Conservation (phyloP, 2,329 filamentous ascomycete genomes). For the Tricladium varicosporioides region DNA sequence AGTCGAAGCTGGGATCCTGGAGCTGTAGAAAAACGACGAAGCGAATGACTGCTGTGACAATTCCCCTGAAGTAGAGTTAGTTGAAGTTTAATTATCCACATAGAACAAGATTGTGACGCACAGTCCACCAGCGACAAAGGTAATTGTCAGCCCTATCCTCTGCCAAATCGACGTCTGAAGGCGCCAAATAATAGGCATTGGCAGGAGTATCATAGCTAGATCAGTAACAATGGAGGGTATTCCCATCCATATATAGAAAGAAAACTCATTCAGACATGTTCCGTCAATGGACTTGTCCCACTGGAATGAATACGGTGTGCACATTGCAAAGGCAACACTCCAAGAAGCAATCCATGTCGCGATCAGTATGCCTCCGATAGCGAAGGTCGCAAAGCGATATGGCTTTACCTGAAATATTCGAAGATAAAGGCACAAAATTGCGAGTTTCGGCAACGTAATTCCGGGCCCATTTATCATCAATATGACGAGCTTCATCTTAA, state of each 20-base stretch:
- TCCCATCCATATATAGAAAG: constrained; percentile 1
- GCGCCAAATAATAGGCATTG: constrained; percentile 7
- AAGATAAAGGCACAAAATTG: constrained; percentile 10
- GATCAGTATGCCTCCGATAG: neutral
- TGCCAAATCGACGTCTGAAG: constrained; percentile 1
- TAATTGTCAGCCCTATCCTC: constrained; percentile 4
- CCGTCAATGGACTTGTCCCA: constrained; percentile 5
- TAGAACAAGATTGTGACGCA: constrained; percentile 3
- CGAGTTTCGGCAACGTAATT: constrained; percentile 1
- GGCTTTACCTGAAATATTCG: constrained; percentile 4
- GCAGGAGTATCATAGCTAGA: constrained; percentile 5
- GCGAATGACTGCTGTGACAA: constrained; percentile 7
- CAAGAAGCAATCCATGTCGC: neutral
- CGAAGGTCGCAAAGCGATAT: constrained; percentile 3
- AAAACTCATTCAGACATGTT: neutral
- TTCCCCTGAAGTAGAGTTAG: neutral
- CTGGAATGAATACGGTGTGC: neutral
- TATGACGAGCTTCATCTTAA: too few species aligned
- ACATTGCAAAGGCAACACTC: neutral
- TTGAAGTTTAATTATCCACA: neutral
- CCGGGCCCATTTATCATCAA: neutral
- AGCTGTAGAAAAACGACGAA: neutral
- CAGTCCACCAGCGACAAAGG: constrained; percentile 13
- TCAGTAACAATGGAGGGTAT: constrained; percentile 4
- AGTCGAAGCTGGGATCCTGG: neutral